These are phyloP conservation scores for Sphagnum fallax DNA, from an alignment of 228 moss, liverwort and hornwort species.

Conservation along the genomic window DNA sequence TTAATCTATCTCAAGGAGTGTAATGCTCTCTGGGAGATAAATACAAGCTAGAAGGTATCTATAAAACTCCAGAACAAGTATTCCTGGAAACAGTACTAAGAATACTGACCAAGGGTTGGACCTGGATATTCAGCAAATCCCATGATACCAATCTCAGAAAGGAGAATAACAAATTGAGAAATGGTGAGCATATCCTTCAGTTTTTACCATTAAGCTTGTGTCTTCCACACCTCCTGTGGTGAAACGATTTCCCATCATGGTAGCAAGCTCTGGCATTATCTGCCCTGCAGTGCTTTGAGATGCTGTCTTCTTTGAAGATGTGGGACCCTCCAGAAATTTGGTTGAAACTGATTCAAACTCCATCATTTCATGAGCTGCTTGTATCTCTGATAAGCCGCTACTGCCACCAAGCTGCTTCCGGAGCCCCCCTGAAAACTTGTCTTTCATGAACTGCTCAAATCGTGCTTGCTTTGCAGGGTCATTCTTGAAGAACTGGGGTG, in stretches of 20 bases:
- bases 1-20: neutral
- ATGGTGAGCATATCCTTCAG: too few species aligned
- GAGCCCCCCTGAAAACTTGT: constrained; percentile 64
- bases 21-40: neutral
- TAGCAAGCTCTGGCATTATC: constrained; percentile 51
- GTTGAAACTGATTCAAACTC: constrained; percentile 63
- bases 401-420: constrained; percentile 52
- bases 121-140: too few species aligned
- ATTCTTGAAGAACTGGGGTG: constrained; percentile 27
- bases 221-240: constrained; percentile 50
- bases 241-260: constrained; percentile 74
- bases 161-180: too few species aligned
- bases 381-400: constrained; percentile 52
- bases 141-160: too few species aligned
- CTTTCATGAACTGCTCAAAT: constrained; percentile 64
- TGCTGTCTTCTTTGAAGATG: constrained; percentile 18
- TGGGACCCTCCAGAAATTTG: constrained; percentile 29
- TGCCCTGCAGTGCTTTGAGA: constrained; percentile 25
- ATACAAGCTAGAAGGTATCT: too few species aligned
- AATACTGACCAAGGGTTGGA: too few species aligned
- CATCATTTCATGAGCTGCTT: constrained; percentile 63
- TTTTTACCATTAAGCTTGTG: neutral
- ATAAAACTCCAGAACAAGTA: too few species aligned
- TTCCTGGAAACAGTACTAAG: too few species aligned
- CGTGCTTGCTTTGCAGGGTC: constrained; percentile 62